Evolutionary conservation across 1,139 yeast genomes (phyloP), one percentile per base, ranked within the genome.

Genomic region (Zhuliangozyma blackwelliae): DNA sequence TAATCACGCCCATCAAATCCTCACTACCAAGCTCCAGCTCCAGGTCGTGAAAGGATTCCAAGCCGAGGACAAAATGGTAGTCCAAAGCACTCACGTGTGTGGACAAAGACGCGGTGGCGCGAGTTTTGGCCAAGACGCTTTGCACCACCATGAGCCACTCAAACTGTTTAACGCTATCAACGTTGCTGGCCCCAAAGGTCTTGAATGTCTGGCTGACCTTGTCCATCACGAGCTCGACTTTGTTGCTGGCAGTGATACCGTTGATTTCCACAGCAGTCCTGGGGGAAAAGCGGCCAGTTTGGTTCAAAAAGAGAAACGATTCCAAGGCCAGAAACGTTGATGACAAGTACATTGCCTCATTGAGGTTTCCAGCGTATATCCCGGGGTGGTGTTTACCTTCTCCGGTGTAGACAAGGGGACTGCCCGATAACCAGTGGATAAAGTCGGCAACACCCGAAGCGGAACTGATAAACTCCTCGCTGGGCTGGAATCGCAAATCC

Each of bases 401-500:
- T 12, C 39, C 30, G 7, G 10, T 27, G 13, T 36, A 36, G 5
- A 7, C 33, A 12, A 46, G 29, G 8, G 44, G 34, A 6, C 47
- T 40, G 10, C 68, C 72, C 34, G 63, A 49, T 10, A 73, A 29
- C 82, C 83, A 78, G 2, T 57, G 46, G 10, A 74, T 27, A 40
- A 75, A 67, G 7, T 47, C 40, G n/a, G 64, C 56, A 11, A 74
- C 43, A 12, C 56, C 56, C 1, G 37, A 28, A 6, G 33, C 22
- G 16, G 25, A 20, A 25, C 31, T 20, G 29, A 38, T 34, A 13
- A 29, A 35, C 10, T 31, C 22, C 11, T 27, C 23, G 10, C 30
- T 30, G 7, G 40, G 32, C 10, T 22, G 33, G 10, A 42, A 34
- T 8, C 12, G 11, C 7, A 28, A 54, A 12, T 49, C 50, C 72